Base-by-base conservation (phyloP, 208 protist species). In the Tritrichomonas foetus region DNA sequence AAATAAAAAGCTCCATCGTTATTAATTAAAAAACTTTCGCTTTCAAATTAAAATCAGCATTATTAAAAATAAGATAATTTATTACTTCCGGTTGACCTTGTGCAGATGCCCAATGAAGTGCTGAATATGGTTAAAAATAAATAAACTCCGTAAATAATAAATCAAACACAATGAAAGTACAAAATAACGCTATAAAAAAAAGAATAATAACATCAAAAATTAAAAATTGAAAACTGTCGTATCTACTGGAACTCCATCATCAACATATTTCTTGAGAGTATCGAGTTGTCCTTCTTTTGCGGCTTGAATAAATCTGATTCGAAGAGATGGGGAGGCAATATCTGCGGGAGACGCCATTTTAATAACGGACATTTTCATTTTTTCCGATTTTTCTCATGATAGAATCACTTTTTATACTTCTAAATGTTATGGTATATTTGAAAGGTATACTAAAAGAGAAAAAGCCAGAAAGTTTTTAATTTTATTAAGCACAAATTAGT, bases 71-170 rank as follows among this genome's bases (percentile, higher is more conserved):
- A 55, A 89, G 44, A 30, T 89, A 89, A 39, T 44, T 89, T 8
- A 89, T 89, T 47, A 89, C 78, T 89, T 89, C 78, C 2, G 78
- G 9, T 89, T 89, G 78, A 55, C 78, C 78, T 57, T 44, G 25
- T 61, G 78, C 78, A 39, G 78, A 44, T 89, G 78, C 78, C 78
- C 78, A 89, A 89, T 89, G 78, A n/a, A 89, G 47, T 89, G 78
- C 78, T 39, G 78, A 44, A 89, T 55, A 89, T 20, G 27, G 14
- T 50, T 33, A 82, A 47, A 82, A 30, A n/a, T 39, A 82, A 82
- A 82, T 82, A 47, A 82, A 82, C n/a, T 61, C 78, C 78, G 41
- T 39, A 82, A 61, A 61, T 22, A 61, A 61, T 22, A 69, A 69
- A 69, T n/a, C n/a, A n/a, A n/a, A n/a, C n/a, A n/a, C n/a, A n/a